These are phyloP conservation scores for Aspergillus leporis DNA, from an alignment of 495 filamentous ascomycete species.

Conservation along the genomic window DNA sequence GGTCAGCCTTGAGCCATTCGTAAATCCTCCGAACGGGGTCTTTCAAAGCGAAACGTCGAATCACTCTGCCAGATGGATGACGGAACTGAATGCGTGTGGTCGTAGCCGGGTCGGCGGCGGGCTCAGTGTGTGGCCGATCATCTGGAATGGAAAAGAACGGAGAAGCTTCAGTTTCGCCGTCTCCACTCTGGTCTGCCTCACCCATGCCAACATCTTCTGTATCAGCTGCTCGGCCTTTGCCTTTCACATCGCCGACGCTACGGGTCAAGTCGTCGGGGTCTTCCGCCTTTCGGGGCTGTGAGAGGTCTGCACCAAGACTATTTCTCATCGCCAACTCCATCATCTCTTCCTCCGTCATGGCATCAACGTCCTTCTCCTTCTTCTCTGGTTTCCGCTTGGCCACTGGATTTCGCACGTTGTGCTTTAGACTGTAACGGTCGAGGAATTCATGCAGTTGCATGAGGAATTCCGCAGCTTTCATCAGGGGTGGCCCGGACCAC, in stretches of 20 bases:
- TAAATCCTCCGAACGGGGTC: constrained; percentile 83
- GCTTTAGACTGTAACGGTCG: constrained; percentile 87
- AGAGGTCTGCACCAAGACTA: constrained; percentile 57
- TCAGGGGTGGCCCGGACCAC: constrained; percentile 82
- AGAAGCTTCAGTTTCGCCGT: constrained; percentile 31
- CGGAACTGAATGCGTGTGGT: constrained; percentile 91
- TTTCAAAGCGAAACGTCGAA: constrained; percentile 77
- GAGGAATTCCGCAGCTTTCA: constrained; percentile 77
- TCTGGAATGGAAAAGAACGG: constrained; percentile 68
- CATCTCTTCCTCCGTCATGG: constrained; percentile 97
- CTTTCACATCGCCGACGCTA: constrained; percentile 55
- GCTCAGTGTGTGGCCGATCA: constrained; percentile 74
- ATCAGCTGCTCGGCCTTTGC: constrained; percentile 61
- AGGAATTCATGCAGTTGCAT: constrained; percentile 93
- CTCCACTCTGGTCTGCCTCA: constrained; percentile 24
- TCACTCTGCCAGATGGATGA: constrained; percentile 75
- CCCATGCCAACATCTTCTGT: constrained; percentile 40
- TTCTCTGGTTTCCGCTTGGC: constrained; percentile 74
- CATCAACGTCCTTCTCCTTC: constrained; percentile 70
- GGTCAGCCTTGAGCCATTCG: constrained; percentile 92
- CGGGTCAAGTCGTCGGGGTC: constrained; percentile 89
- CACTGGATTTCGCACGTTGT: constrained; percentile 88
- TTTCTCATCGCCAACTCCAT: constrained; percentile 89
- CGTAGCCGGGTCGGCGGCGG: constrained; percentile 62
- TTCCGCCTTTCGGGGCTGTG: constrained; percentile 40